Percentiles rank a stretch among this genome's conserved stretches.
phyloP scores from a whole-genome alignment of 176 grass and related monocot species.

The Pontederia crassipes region DNA sequence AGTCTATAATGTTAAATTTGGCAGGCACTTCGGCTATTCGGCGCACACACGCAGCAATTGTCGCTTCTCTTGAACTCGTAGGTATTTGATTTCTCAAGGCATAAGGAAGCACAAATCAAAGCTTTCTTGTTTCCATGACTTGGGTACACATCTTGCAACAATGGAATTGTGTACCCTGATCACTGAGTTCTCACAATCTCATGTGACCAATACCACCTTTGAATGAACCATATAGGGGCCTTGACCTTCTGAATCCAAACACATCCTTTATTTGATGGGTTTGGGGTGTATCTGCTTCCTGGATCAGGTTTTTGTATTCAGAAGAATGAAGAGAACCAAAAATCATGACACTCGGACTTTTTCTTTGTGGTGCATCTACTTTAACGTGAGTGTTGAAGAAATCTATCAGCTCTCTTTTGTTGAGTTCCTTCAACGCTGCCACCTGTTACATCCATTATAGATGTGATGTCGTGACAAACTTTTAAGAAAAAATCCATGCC shows the following conservation, averaged over 20 bases:
- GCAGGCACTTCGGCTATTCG: too few relatives aligned
- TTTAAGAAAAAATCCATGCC: neutral
- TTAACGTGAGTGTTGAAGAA: conserved; percentile 66
- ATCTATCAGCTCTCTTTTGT: conserved; percentile 73
- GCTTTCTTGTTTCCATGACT: too few relatives aligned
- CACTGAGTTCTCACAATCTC: conserved; percentile 33
- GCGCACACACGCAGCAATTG: too few relatives aligned
- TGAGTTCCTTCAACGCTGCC: conserved; percentile 63
- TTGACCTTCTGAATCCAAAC: conserved; percentile 78
- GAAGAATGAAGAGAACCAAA: conserved; percentile 57
- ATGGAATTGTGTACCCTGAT: too few relatives aligned
- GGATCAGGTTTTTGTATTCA: conserved; percentile 36
- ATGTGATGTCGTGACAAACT: neutral
- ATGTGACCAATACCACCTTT: conserved; percentile 73
- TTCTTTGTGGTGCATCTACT: conserved; percentile 58
- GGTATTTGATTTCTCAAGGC: too few relatives aligned
- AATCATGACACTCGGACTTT: conserved; percentile 60
- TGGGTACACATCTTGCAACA: too few relatives aligned
- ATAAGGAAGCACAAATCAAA: too few relatives aligned
- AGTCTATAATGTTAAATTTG: too few relatives aligned
- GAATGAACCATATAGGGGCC: conserved; percentile 82
- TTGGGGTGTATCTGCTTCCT: conserved; percentile 29
- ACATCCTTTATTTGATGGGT: conserved; percentile 51
- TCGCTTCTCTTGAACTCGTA: too few relatives aligned
- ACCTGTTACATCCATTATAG: conserved; percentile 30